Percentiles rank a stretch among this genome's conserved stretches.
Evolutionary conservation across 495 filamentous ascomycete genomes (phyloP).

Genomic region (Tuber microsphaerosporum): DNA sequence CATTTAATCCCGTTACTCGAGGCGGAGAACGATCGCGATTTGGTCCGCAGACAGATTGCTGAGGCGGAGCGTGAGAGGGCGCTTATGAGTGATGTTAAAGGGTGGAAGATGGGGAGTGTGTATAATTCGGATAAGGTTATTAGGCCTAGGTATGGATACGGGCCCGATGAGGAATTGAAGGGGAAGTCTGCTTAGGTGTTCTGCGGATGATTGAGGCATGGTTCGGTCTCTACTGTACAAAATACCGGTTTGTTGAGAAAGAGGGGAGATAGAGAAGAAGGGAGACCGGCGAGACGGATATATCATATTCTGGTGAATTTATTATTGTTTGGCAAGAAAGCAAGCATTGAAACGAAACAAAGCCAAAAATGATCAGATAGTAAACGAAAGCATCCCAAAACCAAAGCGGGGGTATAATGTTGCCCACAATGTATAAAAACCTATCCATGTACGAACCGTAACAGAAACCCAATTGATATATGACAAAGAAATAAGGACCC

Average conservation of each 20-base stretch:
- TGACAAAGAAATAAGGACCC: not conserved
- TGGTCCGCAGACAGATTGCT: slow-evolving; percentile 74
- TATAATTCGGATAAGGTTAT: slow-evolving; percentile 80
- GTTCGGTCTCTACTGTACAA: not conserved
- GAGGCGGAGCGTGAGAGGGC: slow-evolving; percentile 84
- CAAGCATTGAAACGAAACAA: not conserved
- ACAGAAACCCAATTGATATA: not conserved
- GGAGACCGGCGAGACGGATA: not conserved
- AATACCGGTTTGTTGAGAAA: not conserved
- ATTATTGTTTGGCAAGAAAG: not conserved
- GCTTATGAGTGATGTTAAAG: slow-evolving; percentile 69
- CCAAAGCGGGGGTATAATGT: not conserved
- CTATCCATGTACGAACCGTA: not conserved
- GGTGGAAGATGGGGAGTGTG: slow-evolving; percentile 50
- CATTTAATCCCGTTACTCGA: slow-evolving; percentile 86
- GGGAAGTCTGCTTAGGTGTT: not conserved
- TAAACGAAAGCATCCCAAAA: not conserved
- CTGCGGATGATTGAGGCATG: not conserved
- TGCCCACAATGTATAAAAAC: not conserved
- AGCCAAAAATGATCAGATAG: not conserved
- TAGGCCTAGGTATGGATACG: not conserved
- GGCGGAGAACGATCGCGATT: slow-evolving; percentile 92
- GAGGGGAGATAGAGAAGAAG: not conserved
- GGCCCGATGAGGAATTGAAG: not conserved
- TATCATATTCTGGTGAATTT: not conserved